Conservation (phyloP, 192 early-diverging fungal species). For the Podila horticola region DNA sequence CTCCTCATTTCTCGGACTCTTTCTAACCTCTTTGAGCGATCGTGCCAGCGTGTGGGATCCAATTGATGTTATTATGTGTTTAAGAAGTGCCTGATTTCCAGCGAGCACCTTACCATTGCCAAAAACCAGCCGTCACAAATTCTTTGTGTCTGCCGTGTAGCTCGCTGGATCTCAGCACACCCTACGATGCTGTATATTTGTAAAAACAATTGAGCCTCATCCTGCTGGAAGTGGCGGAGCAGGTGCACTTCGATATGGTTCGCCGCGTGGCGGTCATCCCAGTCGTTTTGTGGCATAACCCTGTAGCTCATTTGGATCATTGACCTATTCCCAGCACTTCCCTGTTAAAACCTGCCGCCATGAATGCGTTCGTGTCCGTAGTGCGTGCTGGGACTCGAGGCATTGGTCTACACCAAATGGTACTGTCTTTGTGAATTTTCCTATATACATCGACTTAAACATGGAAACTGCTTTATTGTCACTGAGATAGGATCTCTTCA, state of each 20-base stretch:
- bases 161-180: constrained; percentile 9
- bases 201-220: constrained; percentile 13
- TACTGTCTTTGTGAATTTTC: too few relatives aligned
- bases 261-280: constrained; percentile 11
- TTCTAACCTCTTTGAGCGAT: too few relatives aligned
- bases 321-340: constrained; percentile 6
- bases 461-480: too few relatives aligned
- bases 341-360: constrained; percentile 18
- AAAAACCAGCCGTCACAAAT: constrained; percentile 18
- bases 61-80: constrained; percentile 11
- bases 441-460: too few relatives aligned
- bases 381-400: constrained; percentile 11
- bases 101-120: constrained; percentile 17
- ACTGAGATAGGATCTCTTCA: too few relatives aligned
- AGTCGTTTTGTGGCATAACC: constrained; percentile 20
- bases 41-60: constrained; percentile 8
- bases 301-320: constrained; percentile 16
- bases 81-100: constrained; percentile 18
- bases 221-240: constrained; percentile 17
- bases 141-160: constrained; percentile 12
- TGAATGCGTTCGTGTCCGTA: constrained; percentile 22
- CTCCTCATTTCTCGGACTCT: neutral
- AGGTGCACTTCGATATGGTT: constrained; percentile 15
- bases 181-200: constrained; percentile 9
- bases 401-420: constrained; percentile 3